Evolutionary conservation across 768 basidiomycete genomes (phyloP), one percentile per base, ranked within the genome.

Genomic region (Cystobasidium ongulense): DNA sequence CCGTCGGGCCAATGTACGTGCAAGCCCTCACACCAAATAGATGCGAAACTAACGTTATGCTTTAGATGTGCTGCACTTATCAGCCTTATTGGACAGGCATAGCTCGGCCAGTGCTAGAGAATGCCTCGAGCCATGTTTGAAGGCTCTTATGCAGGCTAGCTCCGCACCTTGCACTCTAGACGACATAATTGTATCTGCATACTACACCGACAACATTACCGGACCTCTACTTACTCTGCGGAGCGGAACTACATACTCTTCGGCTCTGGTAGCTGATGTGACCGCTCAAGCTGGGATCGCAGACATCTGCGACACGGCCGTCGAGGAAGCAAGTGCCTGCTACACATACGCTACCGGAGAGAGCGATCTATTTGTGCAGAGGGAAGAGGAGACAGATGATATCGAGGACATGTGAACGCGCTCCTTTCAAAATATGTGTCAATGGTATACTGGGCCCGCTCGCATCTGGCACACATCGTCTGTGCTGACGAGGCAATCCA

Each of bases 1-100:
- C 91, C 92, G 0, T 81, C 83, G 63, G 89, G 86, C 7, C 88
- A 87, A 84, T 90, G 90, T 88, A 77, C 77, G 87, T 82, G 4
- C 29, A 27, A 63, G 25, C 66, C 27, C 54, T 50, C 10, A 23
- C 4, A 17, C 15, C 17, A 13, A n/a, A 13, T 23, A 18, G 43
- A 46, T 18, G 5, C 13, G 10, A 27, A 21, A 25, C 8, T 39
- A 43, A 15, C 10, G 5, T 66, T 29, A 29, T n/a, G 25, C 7
- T 7, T 29, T 76, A 90, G 89, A 77, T 31, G 63, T 77, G 31
- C 72, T 74, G 31, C 74, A 77, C 53, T 62, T 77, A 27, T 62
- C 65, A 2, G 39, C 53, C 25, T 52, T 43, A 35, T 7, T 43
- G 27, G 35, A 29, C 21, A 41, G 27, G 25, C 27, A 52, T 4